phyloP scores from a whole-genome alignment of 1,284 basidiomycete genomes.

The Veloporphyrellus conicus region DNA sequence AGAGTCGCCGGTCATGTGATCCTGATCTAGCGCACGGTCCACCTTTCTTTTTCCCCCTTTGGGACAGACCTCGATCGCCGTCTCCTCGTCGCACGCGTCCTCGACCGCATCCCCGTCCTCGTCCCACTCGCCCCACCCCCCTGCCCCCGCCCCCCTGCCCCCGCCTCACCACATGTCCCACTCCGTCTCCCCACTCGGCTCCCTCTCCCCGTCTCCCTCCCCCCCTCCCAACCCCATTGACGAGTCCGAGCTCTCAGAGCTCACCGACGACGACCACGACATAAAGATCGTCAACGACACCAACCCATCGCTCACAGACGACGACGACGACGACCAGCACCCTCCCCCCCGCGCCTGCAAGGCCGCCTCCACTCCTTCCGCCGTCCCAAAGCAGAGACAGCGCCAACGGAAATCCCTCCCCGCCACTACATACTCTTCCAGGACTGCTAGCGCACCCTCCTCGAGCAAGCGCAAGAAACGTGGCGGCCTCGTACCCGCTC shows the following conservation, averaged over 20 bases:
- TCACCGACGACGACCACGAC: slow-evolving; percentile 75
- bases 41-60: slow-evolving; percentile 17
- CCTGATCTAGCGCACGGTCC: slow-evolving; percentile 21
- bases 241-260: slow-evolving; percentile 73
- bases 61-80: slow-evolving; percentile 20
- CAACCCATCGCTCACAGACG: slow-evolving; percentile 12
- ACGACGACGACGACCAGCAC: slow-evolving; percentile 30
- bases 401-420: slow-evolving; percentile 5
- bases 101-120: slow-evolving; percentile 5
- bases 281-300: slow-evolving; percentile 19
- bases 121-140: too few relatives aligned
- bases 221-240: slow-evolving; percentile 40
- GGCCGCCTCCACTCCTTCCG: slow-evolving; percentile 7
- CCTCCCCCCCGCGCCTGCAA: slow-evolving; percentile 22
- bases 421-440: slow-evolving; percentile 9
- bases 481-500: slow-evolving; percentile 63
- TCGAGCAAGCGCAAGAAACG: slow-evolving; percentile 51
- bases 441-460: slow-evolving; percentile 18
- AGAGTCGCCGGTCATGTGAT: slow-evolving; percentile 17
- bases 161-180: slow-evolving; percentile 15
- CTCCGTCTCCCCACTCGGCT: slow-evolving; percentile 45
- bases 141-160: slow-evolving; percentile 1
- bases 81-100: slow-evolving; percentile 23
- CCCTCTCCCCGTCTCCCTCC: slow-evolving; percentile 49
- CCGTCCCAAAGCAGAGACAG: slow-evolving; percentile 11